These are phyloP conservation scores for Epicoccum nigrum DNA, from an alignment of 2,329 filamentous ascomycete species.

Conservation along the genomic window DNA sequence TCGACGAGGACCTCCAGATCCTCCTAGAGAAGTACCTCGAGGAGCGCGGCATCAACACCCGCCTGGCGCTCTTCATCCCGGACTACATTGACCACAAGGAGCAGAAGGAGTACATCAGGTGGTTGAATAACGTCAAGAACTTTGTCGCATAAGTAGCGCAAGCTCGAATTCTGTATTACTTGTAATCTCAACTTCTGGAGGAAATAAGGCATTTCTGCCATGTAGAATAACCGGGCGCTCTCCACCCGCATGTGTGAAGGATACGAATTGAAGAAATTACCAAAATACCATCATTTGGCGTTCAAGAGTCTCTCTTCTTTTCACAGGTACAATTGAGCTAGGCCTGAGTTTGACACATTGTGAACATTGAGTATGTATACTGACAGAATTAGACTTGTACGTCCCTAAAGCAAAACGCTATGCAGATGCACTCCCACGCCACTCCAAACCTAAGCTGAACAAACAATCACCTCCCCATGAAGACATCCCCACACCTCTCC, in stretches of 20 bases:
- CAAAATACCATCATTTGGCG: slow-evolving; percentile 8
- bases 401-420: slow-evolving; percentile 7
- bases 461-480: slow-evolving; percentile 33
- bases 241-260: slow-evolving; percentile 13
- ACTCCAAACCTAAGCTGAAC: background rate
- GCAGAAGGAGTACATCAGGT: slow-evolving; percentile 93
- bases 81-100: slow-evolving; percentile 99
- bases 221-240: slow-evolving; percentile 36
- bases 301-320: slow-evolving; percentile 5
- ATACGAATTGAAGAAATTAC: slow-evolving; percentile 6
- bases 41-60: slow-evolving; percentile 87
- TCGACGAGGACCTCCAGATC: slow-evolving; percentile 94
- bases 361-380: background rate
- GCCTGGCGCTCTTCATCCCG: slow-evolving; percentile 86
- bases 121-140: slow-evolving; percentile 84
- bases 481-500: slow-evolving; percentile 41
- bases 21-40: slow-evolving; percentile 93
- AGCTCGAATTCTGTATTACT: slow-evolving; percentile 26
- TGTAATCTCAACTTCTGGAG: slow-evolving; percentile 20
- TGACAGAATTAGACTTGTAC: background rate
- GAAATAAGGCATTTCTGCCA: slow-evolving; percentile 14
- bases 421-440: slow-evolving; percentile 3
- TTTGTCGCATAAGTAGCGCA: slow-evolving; percentile 68
- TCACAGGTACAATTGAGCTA: background rate
- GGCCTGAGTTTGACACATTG: background rate